Base-by-base conservation (phyloP, 2,329 filamentous ascomycete genomes). In the Colletotrichum simmondsii region DNA sequence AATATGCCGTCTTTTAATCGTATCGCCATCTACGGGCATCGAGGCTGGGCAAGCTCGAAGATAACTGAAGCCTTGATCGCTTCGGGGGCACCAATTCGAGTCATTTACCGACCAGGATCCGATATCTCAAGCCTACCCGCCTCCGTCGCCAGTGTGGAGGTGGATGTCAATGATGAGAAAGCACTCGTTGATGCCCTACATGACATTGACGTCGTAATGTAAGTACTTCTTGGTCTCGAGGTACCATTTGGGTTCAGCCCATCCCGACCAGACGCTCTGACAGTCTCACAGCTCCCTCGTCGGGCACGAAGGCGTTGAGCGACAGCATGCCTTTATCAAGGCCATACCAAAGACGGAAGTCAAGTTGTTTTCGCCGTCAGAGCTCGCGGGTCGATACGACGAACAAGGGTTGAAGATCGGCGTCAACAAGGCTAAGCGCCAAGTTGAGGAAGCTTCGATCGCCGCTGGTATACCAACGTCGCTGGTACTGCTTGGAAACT, bases 1-100 rank as follows among this genome's bases (percentile, higher is more conserved):
- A 14, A 3, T 22, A n/a, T 14, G 32, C 77, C 78, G 75, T 65
- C 75, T 1, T 76, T 72, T 54, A 80, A 80, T 68, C 77, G 78
- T 5, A 79, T 80, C 24, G 79, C 78, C 5, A 69, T 80, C 10
- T 78, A 80, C 35, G 78, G 79, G 12, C 77, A 79, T 35, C 75
- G 77, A 12, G 77, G 78, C 24, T 79, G 77, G 77, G 78, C 67
- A 10, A 78, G 78, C 37, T 78, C 77, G 1, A 69, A 75, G 2
- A 78, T 80, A 8, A 63, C 76, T 52, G 68, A 72, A 4, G 76
- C 76, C 5, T 74, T 80, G 6, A 65, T 75, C 6, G 72, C 78
- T 19, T 76, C 78, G 1, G 75, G 76, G 4, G 79, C 78, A 10
- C 75, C 77, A 2, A 59, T 79, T 37, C 80, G 68, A 26, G 74